Conservation (phyloP, 352 stramenopile species). For the Phytophthora cactorum region DNA sequence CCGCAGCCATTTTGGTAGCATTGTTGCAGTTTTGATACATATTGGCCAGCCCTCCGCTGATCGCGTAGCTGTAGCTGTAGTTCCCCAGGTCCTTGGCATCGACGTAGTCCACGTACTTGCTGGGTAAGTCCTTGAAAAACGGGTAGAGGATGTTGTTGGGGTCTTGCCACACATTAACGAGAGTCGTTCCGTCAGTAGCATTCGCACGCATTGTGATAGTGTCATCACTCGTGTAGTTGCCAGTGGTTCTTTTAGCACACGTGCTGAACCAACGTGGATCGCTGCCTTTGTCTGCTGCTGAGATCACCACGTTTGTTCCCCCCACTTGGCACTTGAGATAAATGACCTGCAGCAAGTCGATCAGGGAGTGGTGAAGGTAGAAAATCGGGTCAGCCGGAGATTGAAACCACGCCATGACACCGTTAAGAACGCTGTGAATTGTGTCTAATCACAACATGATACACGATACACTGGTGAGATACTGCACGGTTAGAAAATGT, state of each 20-base stretch:
- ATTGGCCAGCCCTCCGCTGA: conserved; percentile 52
- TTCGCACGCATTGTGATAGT: conserved; percentile 36
- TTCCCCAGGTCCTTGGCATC: conserved; percentile 55
- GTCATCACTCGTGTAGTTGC: conserved; percentile 31
- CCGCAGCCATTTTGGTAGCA: conserved; percentile 1
- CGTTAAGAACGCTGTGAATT: conserved; percentile 49
- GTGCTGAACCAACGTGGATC: conserved; percentile 41
- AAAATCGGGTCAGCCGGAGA: conserved; percentile 61
- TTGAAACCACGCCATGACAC: conserved; percentile 56
- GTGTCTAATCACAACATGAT: conserved; percentile 34
- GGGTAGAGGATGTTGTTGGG: conserved; percentile 54
- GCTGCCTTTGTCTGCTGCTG: conserved; percentile 31
- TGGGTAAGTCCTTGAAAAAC: conserved; percentile 72
- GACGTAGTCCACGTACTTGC: conserved; percentile 46
- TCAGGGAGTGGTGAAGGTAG: conserved; percentile 50
- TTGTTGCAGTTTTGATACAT: conserved; percentile 60
- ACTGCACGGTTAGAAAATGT: neutral
- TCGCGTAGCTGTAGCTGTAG: conserved; percentile 70
- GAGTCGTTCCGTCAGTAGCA: conserved; percentile 23
- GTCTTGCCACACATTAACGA: conserved; percentile 43
- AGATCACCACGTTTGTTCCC: conserved; percentile 28
- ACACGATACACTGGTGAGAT: neutral
- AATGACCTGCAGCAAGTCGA: conserved; percentile 57
- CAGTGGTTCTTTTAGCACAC: conserved; percentile 27
- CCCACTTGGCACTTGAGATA: conserved; percentile 67